Conservation (phyloP, 768 basidiomycete genomes). For the Polyporus arcularius region DNA sequence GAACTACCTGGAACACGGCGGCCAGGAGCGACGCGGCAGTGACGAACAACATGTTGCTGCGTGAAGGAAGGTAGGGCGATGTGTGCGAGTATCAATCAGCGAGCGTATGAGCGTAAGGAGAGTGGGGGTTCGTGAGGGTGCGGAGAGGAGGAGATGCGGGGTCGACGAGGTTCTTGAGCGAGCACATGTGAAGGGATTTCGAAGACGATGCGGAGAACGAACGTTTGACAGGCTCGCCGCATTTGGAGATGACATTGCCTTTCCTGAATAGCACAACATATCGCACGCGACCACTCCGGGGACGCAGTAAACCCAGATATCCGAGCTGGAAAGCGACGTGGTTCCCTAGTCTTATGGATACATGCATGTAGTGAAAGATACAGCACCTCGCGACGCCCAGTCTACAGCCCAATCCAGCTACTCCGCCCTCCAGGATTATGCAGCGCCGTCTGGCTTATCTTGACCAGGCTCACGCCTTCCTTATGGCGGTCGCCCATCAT, state of each 20-base stretch:
- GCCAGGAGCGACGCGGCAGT: conserved; percentile 32
- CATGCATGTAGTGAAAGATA: not conserved
- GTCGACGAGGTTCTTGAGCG: not conserved
- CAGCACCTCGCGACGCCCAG: not conserved
- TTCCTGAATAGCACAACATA: not conserved
- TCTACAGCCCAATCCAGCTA: conserved; percentile 88
- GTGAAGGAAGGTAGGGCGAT: not conserved
- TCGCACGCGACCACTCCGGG: not conserved
- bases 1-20: conserved; percentile 35
- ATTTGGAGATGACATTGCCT: conserved; percentile 1
- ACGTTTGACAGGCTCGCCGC: not conserved
- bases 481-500: conserved; percentile 18
- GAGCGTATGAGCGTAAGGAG: conserved; percentile 7
- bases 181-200: conserved; percentile 9
- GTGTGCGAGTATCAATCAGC: conserved; percentile 4
- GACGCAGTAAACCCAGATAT: not conserved
- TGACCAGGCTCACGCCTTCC: conserved; percentile 54
- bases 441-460: conserved; percentile 92
- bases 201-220: conserved; percentile 8
- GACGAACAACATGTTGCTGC: conserved; percentile 16
- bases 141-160: not conserved
- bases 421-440: conserved; percentile 91
- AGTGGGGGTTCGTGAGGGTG: conserved; percentile 1
- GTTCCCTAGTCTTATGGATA: not conserved
- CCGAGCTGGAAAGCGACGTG: not conserved